Conservation (phyloP, 208 protist species). For the Leishmania arabica region DNA sequence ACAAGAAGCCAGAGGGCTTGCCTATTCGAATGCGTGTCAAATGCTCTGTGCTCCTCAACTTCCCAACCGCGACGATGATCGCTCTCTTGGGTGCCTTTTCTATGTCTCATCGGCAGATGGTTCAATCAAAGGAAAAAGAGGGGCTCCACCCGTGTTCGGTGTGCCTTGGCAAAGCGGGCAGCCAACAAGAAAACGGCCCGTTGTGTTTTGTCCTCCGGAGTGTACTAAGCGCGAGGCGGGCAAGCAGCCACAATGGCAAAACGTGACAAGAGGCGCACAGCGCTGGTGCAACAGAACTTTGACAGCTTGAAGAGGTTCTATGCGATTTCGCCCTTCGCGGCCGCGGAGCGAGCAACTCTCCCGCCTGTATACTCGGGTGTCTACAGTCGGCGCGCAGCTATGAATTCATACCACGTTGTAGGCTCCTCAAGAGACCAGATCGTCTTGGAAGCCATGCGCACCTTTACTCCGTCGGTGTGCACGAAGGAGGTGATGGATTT, state of each 20-base stretch:
- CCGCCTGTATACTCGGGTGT: constrained; percentile 57
- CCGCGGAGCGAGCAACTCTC: constrained; percentile 46
- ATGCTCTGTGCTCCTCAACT: background rate
- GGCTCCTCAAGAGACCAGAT: constrained; percentile 69
- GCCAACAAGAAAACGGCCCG: background rate
- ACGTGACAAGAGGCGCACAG: constrained; percentile 34
- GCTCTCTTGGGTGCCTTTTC: background rate
- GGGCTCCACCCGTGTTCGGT: background rate
- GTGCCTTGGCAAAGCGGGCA: background rate
- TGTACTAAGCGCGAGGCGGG: background rate
- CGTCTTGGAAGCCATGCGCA: constrained; percentile 78
- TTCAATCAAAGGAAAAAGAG: too few relatives aligned
- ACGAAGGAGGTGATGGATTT: constrained; percentile 69
- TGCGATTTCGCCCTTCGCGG: constrained; percentile 47
- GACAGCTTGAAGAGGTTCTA: constrained; percentile 83
- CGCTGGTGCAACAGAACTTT: constrained; percentile 66
- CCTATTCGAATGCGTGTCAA: background rate
- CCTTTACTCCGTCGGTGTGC: constrained; percentile 60
- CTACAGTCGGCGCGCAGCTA: constrained; percentile 69
- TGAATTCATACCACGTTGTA: constrained; percentile 67
- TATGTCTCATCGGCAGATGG: background rate
- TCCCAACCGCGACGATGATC: background rate
- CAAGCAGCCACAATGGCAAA: constrained; percentile 29
- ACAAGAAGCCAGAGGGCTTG: background rate
- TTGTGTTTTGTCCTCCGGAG: background rate